Percentiles rank a stretch among this genome's conserved stretches.
phyloP scores from a whole-genome alignment of 345 rosid species.

The Ceriops decandra region DNA sequence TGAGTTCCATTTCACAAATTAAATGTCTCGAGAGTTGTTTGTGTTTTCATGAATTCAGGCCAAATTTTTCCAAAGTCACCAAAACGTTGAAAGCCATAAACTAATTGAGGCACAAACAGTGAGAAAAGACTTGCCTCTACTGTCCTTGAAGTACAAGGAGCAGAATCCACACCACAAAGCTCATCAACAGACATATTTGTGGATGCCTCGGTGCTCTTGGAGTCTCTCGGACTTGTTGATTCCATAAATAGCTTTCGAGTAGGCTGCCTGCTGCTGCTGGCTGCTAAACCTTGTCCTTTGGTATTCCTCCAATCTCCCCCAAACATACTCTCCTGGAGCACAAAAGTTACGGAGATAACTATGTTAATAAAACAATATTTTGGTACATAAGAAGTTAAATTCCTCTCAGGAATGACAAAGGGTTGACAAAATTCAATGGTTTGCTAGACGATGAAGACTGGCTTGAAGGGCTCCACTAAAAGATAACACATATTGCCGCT shows the following conservation, averaged over 20 bases:
- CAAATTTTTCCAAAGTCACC: not conserved
- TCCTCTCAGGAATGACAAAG: too few relatives aligned
- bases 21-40: too few relatives aligned
- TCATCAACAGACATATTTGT: conserved; percentile 51
- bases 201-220: conserved; percentile 69
- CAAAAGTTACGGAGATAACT: too few relatives aligned
- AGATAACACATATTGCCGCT: too few relatives aligned
- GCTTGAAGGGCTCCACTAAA: too few relatives aligned
- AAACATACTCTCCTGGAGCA: conserved; percentile 53
- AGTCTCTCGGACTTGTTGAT: conserved; percentile 55
- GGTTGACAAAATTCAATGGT: too few relatives aligned
- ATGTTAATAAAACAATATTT: too few relatives aligned
- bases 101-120: not conserved
- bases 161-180: conserved; percentile 59
- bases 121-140: conserved; percentile 53
- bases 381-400: too few relatives aligned
- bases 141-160: conserved; percentile 76
- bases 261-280: conserved; percentile 68
- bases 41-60: too few relatives aligned
- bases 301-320: conserved; percentile 72
- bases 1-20: not conserved
- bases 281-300: conserved; percentile 59
- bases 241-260: conserved; percentile 64
- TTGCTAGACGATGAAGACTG: too few relatives aligned
- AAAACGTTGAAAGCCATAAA: not conserved